These are phyloP conservation scores for Hura crepitans DNA, from an alignment of 441 rosid genomes.

Conservation along the genomic window DNA sequence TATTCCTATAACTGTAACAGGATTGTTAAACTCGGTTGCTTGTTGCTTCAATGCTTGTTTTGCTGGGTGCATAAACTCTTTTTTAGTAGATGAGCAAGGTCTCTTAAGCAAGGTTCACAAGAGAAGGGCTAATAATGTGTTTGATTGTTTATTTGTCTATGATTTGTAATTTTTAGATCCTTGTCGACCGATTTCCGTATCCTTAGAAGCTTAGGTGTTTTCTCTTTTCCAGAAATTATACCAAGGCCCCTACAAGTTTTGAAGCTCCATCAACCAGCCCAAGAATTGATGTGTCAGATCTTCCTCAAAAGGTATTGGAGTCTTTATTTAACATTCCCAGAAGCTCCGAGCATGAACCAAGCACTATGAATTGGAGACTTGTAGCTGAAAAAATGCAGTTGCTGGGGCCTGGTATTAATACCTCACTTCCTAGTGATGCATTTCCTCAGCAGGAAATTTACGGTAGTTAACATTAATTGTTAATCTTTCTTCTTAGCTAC, in stretches of 20 bases:
- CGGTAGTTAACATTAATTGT: slow-evolving; percentile 45
- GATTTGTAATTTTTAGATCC: background rate
- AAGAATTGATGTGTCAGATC: slow-evolving; percentile 37
- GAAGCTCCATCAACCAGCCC: slow-evolving; percentile 39
- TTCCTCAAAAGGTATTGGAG: slow-evolving; percentile 81
- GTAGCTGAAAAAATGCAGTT: slow-evolving; percentile 76
- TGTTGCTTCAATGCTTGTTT: background rate
- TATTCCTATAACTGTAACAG: too few species aligned
- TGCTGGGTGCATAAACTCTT: background rate
- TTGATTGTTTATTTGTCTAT: background rate
- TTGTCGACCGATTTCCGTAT: background rate
- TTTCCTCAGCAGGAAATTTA: slow-evolving; percentile 34
- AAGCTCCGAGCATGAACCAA: slow-evolving; percentile 62
- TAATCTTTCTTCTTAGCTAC: slow-evolving; percentile 12
- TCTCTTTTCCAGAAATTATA: slow-evolving; percentile 47
- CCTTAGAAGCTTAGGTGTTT: slow-evolving; percentile 13
- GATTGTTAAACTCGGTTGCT: background rate
- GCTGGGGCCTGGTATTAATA: slow-evolving; percentile 49
- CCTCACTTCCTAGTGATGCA: slow-evolving; percentile 38
- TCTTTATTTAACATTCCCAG: slow-evolving; percentile 62
- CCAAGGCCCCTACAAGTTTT: slow-evolving; percentile 40
- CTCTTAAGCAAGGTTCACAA: background rate
- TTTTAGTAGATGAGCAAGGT: background rate
- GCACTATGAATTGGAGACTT: slow-evolving; percentile 77
- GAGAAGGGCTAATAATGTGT: background rate